Conservation (phyloP, 208 protist species). For the Giardia duodenalis region DNA sequence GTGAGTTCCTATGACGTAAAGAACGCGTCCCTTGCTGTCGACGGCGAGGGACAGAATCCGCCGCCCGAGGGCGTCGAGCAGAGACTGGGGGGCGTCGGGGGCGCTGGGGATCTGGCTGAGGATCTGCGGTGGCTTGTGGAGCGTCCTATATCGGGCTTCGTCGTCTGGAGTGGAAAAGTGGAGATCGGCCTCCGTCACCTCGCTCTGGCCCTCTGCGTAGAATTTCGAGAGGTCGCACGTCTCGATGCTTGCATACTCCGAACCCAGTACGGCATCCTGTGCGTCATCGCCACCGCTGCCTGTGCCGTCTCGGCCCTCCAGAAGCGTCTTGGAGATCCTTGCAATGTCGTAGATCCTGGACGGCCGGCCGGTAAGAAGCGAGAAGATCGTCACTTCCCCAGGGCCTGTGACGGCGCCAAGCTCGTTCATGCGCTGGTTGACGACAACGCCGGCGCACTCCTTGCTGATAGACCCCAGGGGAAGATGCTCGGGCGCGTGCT, state of each 20-base stretch:
- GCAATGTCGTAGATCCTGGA: neutral
- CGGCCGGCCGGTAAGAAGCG: neutral
- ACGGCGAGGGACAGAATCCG: neutral
- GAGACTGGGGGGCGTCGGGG: neutral
- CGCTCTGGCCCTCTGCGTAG: neutral
- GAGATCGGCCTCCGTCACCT: neutral
- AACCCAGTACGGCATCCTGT: neutral
- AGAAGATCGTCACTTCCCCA: neutral
- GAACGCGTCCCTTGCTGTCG: neutral
- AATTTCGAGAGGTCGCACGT: neutral
- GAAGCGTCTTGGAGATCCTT: neutral
- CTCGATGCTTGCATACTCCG: neutral
- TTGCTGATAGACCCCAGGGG: neutral
- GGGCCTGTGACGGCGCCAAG: neutral
- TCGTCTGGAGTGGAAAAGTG: neutral
- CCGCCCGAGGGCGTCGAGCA: neutral
- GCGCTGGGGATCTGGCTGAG: neutral
- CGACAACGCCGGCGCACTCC: neutral
- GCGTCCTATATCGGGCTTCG: neutral
- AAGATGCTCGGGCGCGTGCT: neutral
- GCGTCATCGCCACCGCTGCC: neutral
- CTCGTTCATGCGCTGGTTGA: neutral
- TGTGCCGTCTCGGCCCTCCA: neutral
- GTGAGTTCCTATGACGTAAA: slow-evolving; percentile 19
- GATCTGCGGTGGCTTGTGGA: neutral